Evolutionary conservation across 169 alveolate genomes (phyloP).

Genomic region (Cryptosporidium muris): DNA sequence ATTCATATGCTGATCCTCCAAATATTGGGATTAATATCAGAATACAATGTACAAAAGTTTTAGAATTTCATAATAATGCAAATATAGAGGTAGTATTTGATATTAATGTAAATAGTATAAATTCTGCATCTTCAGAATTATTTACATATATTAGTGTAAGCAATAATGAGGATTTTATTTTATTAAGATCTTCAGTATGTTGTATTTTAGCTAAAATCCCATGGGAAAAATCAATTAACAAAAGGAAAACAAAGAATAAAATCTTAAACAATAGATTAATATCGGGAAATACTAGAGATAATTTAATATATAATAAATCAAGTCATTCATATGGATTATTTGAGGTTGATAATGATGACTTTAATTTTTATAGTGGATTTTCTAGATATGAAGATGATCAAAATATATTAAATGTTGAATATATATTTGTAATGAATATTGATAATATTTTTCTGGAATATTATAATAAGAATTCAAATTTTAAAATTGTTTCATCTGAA

Average conservation of each 20-base stretch:
- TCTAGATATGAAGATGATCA: not conserved
- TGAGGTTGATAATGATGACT: slow-evolving; percentile 10
- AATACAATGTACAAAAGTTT: slow-evolving; percentile 23
- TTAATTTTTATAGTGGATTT: not conserved
- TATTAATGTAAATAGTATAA: slow-evolving; percentile 18
- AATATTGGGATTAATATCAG: slow-evolving; percentile 31
- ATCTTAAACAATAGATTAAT: not conserved
- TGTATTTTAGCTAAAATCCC: slow-evolving; percentile 52
- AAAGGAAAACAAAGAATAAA: not conserved
- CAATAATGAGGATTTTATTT: slow-evolving; percentile 17
- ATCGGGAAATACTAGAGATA: not conserved
- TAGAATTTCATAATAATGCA: not conserved
- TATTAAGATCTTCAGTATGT: slow-evolving; percentile 31
- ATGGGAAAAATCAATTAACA: not conserved
- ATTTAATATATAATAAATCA: not conserved
- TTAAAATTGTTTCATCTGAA: slow-evolving; percentile 2
- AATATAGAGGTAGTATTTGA: slow-evolving; percentile 16
- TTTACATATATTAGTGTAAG: slow-evolving; percentile 29
- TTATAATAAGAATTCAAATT: not conserved
- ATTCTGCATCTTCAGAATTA: slow-evolving; percentile 14
- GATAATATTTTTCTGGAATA: not conserved
- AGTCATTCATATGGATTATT: slow-evolving; percentile 42
- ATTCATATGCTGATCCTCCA: slow-evolving; percentile 14
- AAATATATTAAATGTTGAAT: not conserved
- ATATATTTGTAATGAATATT: not conserved